These are phyloP conservation scores for Lupinus albus DNA, from an alignment of 306 rosid species.

Conservation along the genomic window DNA sequence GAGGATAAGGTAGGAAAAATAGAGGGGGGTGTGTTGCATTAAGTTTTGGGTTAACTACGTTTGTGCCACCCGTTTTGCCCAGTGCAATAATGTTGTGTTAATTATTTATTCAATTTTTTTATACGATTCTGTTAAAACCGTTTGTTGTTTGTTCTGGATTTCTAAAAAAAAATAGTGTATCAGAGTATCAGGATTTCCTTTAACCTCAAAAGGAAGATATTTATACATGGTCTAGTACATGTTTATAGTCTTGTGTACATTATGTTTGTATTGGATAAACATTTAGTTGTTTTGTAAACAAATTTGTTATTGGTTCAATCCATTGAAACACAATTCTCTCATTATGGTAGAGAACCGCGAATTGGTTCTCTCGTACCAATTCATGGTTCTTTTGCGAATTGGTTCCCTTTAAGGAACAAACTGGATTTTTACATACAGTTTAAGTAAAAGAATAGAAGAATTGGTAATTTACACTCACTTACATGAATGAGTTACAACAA, in stretches of 20 bases:
- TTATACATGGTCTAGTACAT: background rate
- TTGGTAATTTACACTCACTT: no score
- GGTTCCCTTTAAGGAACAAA: no score
- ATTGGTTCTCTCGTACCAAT: no score
- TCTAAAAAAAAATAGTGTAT: background rate
- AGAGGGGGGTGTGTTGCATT: constrained; percentile 21
- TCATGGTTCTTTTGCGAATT: no score
- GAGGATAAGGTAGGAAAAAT: constrained; percentile 13
- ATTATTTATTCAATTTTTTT: background rate
- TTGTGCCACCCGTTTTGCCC: background rate
- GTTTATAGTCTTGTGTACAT: background rate
- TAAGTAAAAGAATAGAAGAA: no score
- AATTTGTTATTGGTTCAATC: background rate
- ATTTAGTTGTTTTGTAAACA: background rate
- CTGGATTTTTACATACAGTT: no score
- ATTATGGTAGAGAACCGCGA: no score
- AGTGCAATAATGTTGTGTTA: background rate
- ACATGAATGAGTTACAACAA: no score
- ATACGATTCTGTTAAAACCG: background rate
- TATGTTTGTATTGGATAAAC: background rate
- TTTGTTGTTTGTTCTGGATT: background rate
- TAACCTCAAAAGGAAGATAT: background rate
- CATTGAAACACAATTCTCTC: no score
- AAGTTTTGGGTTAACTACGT: background rate
- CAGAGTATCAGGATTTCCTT: background rate